Evolutionary conservation across 139 green algal species (phyloP).

Genomic region (Raphidocelis subcapitata): DNA sequence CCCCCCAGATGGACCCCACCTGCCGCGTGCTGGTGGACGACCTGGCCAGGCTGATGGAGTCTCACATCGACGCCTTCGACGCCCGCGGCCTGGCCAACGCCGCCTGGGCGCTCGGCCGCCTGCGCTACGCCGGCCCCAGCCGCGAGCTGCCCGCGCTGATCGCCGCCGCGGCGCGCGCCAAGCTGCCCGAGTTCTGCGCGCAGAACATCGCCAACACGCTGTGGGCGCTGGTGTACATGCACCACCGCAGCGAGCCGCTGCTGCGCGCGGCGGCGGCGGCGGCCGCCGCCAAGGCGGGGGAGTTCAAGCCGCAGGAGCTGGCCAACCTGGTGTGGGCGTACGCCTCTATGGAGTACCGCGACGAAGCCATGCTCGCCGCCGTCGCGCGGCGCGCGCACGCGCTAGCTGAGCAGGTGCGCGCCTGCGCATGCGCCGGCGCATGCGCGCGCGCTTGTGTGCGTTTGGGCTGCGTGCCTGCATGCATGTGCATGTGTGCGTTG

Average conservation of each 20-base stretch:
- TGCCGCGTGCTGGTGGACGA: conserved; percentile 37
- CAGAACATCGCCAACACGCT: conserved; percentile 61
- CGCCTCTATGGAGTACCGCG: conserved; percentile 43
- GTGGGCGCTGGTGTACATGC: conserved; percentile 63
- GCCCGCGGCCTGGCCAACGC: conserved; percentile 56
- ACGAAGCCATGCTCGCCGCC: conserved; percentile 26
- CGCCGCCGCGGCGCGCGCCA: conserved; percentile 23
- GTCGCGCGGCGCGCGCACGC: background rate
- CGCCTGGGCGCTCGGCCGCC: conserved; percentile 59
- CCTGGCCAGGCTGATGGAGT: conserved; percentile 34
- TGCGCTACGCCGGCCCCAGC: conserved; percentile 41
- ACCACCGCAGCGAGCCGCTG: conserved; percentile 47
- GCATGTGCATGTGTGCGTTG: background rate
- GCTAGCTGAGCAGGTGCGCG: background rate
- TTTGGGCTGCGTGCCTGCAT: background rate
- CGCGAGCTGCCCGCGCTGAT: conserved; percentile 42
- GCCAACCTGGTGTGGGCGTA: conserved; percentile 66
- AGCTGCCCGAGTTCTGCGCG: conserved; percentile 42
- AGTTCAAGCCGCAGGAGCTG: conserved; percentile 68
- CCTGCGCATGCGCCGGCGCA: background rate
- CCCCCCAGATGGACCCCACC: conserved; percentile 32
- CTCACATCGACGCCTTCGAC: conserved; percentile 46
- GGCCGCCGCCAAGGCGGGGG: conserved; percentile 19
- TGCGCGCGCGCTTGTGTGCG: background rate
- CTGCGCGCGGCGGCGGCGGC: conserved; percentile 31